Evolutionary conservation across 192 early-diverging fungal species (phyloP).

Genomic region (Podila epigama): DNA sequence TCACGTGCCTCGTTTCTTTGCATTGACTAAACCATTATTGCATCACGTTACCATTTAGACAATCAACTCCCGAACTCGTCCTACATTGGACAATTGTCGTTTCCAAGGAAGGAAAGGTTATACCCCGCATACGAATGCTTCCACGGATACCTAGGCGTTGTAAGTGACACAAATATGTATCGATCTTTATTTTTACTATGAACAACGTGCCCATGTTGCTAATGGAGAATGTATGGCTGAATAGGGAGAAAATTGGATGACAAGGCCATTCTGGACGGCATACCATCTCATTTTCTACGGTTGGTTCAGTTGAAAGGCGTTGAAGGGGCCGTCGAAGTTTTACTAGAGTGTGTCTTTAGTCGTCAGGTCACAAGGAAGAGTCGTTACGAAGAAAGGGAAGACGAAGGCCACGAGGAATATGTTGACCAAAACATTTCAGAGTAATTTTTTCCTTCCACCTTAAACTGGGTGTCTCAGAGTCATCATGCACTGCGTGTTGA

Average conservation of each 20-base stretch:
- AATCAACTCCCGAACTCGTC: slow-evolving; percentile 29
- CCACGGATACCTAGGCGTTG: slow-evolving; percentile 38
- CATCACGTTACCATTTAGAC: slow-evolving; percentile 7
- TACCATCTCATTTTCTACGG: slow-evolving; percentile 33
- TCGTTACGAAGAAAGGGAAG: too few species aligned
- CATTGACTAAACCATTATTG: too few species aligned
- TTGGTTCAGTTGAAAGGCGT: slow-evolving; percentile 35
- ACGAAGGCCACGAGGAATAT: too few species aligned
- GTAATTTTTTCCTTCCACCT: too few species aligned
- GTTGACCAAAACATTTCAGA: too few species aligned
- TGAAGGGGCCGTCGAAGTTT: slow-evolving; percentile 19
- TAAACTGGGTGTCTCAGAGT: too few species aligned
- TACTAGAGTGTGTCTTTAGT: slow-evolving; percentile 36
- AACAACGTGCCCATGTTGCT: too few species aligned
- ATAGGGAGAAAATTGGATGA: slow-evolving; percentile 39
- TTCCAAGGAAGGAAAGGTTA: slow-evolving; percentile 14
- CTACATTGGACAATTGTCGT: slow-evolving; percentile 29
- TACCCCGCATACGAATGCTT: slow-evolving; percentile 22
- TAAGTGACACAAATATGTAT: slow-evolving; percentile 1
- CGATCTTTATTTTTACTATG: background rate
- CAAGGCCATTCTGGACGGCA: slow-evolving; percentile 26
- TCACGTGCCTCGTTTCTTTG: too few species aligned
- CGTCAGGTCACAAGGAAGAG: background rate
- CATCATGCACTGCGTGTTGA: too few species aligned
- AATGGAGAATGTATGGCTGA: background rate